Conservation (phyloP, 495 filamentous ascomycete genomes). For the Glonium stellatum region DNA sequence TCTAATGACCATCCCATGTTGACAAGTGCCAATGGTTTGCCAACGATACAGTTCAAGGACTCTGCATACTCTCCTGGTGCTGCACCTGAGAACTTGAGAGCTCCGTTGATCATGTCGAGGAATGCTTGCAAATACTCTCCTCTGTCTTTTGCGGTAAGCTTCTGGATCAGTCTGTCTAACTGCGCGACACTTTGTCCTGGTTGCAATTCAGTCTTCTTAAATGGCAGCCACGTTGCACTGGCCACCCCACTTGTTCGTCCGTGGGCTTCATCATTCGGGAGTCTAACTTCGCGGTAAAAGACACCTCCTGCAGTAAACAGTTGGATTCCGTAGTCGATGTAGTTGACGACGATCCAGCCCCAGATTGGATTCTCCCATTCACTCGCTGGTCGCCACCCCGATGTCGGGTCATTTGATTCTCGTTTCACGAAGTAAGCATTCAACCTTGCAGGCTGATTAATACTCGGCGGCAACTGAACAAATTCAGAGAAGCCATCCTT, state of each 20-base stretch:
- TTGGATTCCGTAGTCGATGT: constrained; percentile 43
- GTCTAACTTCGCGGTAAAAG: constrained; percentile 46
- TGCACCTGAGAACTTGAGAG: background rate
- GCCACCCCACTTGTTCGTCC: constrained; percentile 21
- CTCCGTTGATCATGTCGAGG: constrained; percentile 2
- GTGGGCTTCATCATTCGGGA: too few relatives aligned
- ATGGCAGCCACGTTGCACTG: background rate
- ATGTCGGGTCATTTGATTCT: background rate
- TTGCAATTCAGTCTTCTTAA: background rate
- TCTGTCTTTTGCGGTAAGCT: background rate
- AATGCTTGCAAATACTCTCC: background rate
- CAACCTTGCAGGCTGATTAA: constrained; percentile 46
- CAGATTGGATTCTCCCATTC: constrained; percentile 44
- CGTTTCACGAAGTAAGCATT: constrained; percentile 37
- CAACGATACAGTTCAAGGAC: constrained; percentile 5
- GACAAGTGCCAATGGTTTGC: constrained; percentile 17
- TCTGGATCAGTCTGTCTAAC: background rate
- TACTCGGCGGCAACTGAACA: constrained; percentile 42
- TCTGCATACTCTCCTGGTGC: background rate
- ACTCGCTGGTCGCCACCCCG: constrained; percentile 8
- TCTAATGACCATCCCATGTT: constrained; percentile 18
- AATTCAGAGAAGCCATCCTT: constrained; percentile 37
- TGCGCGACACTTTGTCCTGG: background rate
- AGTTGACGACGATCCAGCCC: constrained; percentile 52
- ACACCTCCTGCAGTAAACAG: constrained; percentile 44